Base-by-base conservation (phyloP, 306 rosid species). In the Alnus rubra region DNA sequence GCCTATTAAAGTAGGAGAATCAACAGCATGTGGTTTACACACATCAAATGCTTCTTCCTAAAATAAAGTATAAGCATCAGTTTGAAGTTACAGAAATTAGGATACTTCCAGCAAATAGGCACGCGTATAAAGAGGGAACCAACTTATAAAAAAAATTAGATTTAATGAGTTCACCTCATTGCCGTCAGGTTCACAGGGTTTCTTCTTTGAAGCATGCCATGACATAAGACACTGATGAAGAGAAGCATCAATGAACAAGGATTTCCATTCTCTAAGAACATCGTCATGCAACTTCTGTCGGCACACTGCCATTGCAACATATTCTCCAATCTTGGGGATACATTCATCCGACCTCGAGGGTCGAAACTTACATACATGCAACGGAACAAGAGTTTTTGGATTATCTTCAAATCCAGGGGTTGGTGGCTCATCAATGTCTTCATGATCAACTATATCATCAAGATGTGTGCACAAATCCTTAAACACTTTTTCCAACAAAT, bases 221-320 rank as follows among this genome's bases (percentile, higher is more conserved):
- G 90, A 76, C 50, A 75, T 58, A 81, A 81, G 67, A 78, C 78
- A 71, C 82, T 88, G 88, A 65, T 77, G 75, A 69, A 88, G 68
- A 59, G 75, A 59, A 84, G 71, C 76, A 75, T 89, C 84, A 63
- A 86, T 64, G 78, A 80, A 81, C 15, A 74, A 69, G 12, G 82
- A 85, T 85, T 85, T 91, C 91, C 89, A 91, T 77, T 93, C 89
- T 60, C 76, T 75, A 73, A 93, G 88, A 81, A 88, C 96, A 64
- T 80, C 86, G 73, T 84, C 91, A 68, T 91, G 97, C 85, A 95
- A 84, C 83, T 87, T 93, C 82, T 91, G 97, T 58, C 99, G 88
- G 87, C 90, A 90, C 74, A 88, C 78, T 60, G 98, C 98, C 80
- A 80, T 80, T 19, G 94, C 86, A 85, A 90, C 87, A 84, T 90